A percentile compares a stretch with the other conserved stretches of the same genome.
Conservation (phyloP, 805 yeast genomes). For the Ascoidea rubescens region DNA sequence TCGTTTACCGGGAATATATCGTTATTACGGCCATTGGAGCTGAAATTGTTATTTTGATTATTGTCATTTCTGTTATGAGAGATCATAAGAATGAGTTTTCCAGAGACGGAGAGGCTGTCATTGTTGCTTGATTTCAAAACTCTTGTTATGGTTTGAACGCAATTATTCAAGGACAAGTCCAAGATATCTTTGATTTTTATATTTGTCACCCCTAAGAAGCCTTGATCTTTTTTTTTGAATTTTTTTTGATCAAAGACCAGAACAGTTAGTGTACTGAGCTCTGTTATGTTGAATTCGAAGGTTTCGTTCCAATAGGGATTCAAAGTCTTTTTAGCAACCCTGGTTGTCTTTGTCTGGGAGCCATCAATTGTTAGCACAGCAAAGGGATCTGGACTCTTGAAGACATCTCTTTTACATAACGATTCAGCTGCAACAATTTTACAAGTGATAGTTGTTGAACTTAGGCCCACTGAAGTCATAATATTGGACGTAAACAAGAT, state of each 20-base stretch:
- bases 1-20: neutral
- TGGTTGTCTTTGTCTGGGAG: conserved; percentile 86
- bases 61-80: conserved; percentile 26
- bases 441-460: conserved; percentile 30
- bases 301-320: conserved; percentile 98
- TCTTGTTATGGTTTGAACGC: conserved; percentile 81
- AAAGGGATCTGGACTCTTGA: conserved; percentile 94
- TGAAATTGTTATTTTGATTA: neutral
- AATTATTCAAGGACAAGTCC: conserved; percentile 34
- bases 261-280: conserved; percentile 74
- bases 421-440: conserved; percentile 93
- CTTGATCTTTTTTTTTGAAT: conserved; percentile 97
- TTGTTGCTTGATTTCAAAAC: conserved; percentile 76
- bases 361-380: conserved; percentile 98
- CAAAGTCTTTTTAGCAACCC: conserved; percentile 83
- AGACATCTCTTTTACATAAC: conserved; percentile 86
- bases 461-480: too few relatives aligned
- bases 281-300: conserved; percentile 64
- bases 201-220: conserved; percentile 92
- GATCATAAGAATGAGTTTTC: conserved; percentile 71
- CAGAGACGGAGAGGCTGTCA: conserved; percentile 86
- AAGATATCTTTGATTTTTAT: conserved; percentile 80
- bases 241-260: conserved; percentile 96
- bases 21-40: conserved; percentile 3
- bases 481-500: too few relatives aligned